phyloP scores from a whole-genome alignment of 139 green algal genomes.

The Chlorella ohadii region DNA sequence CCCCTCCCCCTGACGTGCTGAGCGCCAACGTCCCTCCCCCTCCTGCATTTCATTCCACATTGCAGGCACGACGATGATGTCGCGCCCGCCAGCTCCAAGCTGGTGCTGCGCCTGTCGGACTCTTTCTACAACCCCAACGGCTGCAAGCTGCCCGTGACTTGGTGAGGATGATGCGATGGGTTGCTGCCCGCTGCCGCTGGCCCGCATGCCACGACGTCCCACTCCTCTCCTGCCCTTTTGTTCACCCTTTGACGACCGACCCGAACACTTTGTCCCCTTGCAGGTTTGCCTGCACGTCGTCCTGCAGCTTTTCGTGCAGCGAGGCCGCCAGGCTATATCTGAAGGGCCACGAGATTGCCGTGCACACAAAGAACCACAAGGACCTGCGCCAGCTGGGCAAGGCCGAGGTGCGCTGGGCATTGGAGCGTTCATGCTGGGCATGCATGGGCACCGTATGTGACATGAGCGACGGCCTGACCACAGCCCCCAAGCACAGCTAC shows the following conservation, averaged over 20 bases:
- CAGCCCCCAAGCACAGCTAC: too few species aligned
- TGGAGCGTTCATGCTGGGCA: too few species aligned
- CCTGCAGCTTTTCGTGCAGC: background rate
- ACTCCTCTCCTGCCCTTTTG: background rate
- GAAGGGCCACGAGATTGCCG: conserved; percentile 27
- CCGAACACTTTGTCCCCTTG: too few species aligned
- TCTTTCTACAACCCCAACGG: background rate
- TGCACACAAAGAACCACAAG: conserved; percentile 22
- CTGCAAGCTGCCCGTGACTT: background rate
- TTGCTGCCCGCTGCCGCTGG: background rate
- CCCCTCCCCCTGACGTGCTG: too few species aligned
- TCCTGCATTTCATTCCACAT: background rate
- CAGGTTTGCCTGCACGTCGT: conserved; percentile 17
- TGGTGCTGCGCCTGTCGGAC: background rate
- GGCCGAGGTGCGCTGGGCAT: background rate
- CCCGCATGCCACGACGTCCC: background rate
- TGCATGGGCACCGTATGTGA: too few species aligned
- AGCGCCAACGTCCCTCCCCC: background rate
- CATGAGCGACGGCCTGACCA: too few species aligned
- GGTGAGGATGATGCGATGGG: background rate
- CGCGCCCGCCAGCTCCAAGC: background rate
- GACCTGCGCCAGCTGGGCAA: conserved; percentile 13
- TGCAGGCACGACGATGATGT: conserved; percentile 3
- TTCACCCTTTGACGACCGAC: too few species aligned
- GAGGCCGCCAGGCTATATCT: background rate